Base-by-base conservation (phyloP, 441 rosid genomes). In the Melastoma candidum region DNA sequence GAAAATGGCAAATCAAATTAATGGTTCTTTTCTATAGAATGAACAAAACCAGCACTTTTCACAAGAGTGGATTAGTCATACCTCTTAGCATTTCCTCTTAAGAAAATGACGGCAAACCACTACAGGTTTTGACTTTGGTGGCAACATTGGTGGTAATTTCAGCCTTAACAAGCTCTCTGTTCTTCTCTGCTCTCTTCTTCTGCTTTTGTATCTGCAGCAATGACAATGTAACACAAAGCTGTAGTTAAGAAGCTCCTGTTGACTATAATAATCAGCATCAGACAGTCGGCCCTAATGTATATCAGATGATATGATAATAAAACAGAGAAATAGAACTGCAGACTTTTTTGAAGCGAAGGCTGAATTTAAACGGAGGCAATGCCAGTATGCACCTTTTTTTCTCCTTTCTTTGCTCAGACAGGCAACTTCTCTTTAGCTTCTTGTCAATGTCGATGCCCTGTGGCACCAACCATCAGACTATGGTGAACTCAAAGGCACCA, bases 71-170 rank as follows among this genome's bases (percentile, higher is more conserved):
- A 52, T 32, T 52, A 29, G 25, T 14, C 41, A 29, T 26, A 90
- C 97, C 95, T 86, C 87, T 6, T 71, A 64, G 65, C 95, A 90
- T 75, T 85, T 78, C 45, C 97, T 94, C 48, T 63, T 70, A 60
- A 84, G 74, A 72, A 72, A 84, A 63, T 86, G 97, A 51, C 80
- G 88, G 63, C 97, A 90, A 71, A 63, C 59, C 9, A 49, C 51
- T 39, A 84, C 70, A 50, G 82, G 56, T 66, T 77, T 79, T 24
- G 81, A 83, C 63, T 68, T 82, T 29, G 39, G 39, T 29, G 39
- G 39, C 61, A 81, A 58, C 51, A 81, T 79, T 25, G 85, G 65
- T 51, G 69, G 80, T 61, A 90, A 67, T 73, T 78, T 87, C 74
- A 87, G 63, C 78, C 87, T 81, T 65, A 13, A 95, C 96, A 61